phyloP scores from a whole-genome alignment of 768 basidiomycete species.

The Sporobolomyces phaffii region DNA sequence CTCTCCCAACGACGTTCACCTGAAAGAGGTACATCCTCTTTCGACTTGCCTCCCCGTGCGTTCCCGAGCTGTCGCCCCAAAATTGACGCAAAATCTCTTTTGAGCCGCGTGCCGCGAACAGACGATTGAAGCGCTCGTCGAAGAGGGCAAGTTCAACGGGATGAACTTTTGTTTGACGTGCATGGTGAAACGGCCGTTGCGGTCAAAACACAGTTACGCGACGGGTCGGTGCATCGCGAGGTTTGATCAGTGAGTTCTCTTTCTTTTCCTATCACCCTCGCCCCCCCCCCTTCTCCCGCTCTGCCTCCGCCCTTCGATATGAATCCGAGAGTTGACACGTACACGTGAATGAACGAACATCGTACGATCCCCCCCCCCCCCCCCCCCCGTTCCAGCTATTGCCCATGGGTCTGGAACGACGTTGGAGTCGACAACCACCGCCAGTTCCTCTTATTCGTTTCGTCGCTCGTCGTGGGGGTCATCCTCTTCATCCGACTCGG shows the following conservation, averaged over 20 bases:
- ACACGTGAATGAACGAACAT: too few species aligned
- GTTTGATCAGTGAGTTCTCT: slow-evolving; percentile 78
- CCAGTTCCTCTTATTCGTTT: slow-evolving; percentile 89
- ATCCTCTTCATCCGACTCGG: slow-evolving; percentile 74
- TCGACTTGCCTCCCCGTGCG: not conserved
- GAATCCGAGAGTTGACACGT: not conserved
- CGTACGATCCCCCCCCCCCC: too few species aligned
- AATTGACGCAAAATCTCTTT: not conserved
- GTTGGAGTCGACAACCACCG: slow-evolving; percentile 90
- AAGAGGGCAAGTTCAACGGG: slow-evolving; percentile 80
- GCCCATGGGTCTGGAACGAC: slow-evolving; percentile 99
- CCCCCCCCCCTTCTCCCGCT: slow-evolving; percentile 47
- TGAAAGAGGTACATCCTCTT: slow-evolving; percentile 64
- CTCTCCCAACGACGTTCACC: slow-evolving; percentile 71
- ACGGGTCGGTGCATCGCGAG: slow-evolving; percentile 85
- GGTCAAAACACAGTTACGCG: slow-evolving; percentile 89
- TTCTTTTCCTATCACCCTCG: too few species aligned
- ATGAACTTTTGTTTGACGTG: slow-evolving; percentile 95
- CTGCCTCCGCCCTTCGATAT: not conserved
- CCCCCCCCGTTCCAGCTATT: slow-evolving; percentile 65
- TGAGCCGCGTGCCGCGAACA: slow-evolving; percentile 43
- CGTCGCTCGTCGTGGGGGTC: slow-evolving; percentile 75
- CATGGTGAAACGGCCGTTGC: slow-evolving; percentile 84
- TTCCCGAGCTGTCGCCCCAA: not conserved
- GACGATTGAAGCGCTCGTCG: slow-evolving; percentile 86